Evolutionary conservation across 1,284 basidiomycete species (phyloP), one percentile per base, ranked within the genome.

Genomic region (Mycosarcoma maydis): DNA sequence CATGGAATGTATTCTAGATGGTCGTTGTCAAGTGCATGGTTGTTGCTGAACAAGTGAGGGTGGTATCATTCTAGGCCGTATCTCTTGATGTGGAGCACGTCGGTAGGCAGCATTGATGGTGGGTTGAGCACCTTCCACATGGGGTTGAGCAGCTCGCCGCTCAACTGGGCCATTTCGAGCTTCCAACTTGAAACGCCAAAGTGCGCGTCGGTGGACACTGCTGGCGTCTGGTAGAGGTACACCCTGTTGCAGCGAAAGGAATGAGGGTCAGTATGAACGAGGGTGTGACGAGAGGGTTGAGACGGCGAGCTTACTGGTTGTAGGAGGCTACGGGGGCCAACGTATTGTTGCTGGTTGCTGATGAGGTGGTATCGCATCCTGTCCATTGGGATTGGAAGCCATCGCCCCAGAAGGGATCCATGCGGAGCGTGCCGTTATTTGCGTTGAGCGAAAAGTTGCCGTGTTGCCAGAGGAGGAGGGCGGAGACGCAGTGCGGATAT

Each of bases 61-160:
- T n/a, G n/a, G n/a, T n/a, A 19, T 50, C 24, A 61, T 26, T 61
- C 58, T 13, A 54, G 37, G 3, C 51, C 59, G 38, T 55, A 61
- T 29, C 59, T 50, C 47, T 43, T 65, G 46, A 70, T 48, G 36
- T 72, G 61, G 17, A 76, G 48, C 29, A 68, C 58, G 26, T 72
- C 61, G 17, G 69, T 76, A 8, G 74, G 74, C 26, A 76, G 42
- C 74, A 76, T 76, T 23, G 54, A 37, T 11, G 74, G 72, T 24
- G 72, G 72, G 43, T 75, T 66, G 55, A 73, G 62, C 27, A 57
- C 40, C 56, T 75, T 69, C 60, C 67, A 76, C 53, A 65, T 48
- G 4, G 45, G 50, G 27, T 54, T 61, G 20, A 61, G 38, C n/a
- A 24, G 32, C 32, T 61, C 58, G 3, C 58, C 58, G 38, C 51